These are phyloP conservation scores for Kregervanrija fluxuum DNA, from an alignment of 805 yeast species.

Conservation along the genomic window DNA sequence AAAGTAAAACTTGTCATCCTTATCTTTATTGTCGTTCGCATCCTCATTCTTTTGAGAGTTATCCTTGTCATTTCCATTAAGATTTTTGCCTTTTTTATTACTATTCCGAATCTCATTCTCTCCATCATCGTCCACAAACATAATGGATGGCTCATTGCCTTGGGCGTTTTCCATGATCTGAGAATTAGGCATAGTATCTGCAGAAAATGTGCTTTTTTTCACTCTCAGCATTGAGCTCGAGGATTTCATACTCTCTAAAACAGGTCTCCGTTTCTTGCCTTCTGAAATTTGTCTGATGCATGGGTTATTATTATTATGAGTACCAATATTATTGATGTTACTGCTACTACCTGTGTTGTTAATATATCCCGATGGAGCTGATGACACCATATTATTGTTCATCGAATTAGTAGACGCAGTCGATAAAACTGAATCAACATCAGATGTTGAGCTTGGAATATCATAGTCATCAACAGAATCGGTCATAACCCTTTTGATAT, in stretches of 20 bases:
- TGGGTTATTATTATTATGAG: too few relatives aligned
- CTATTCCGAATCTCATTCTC: background rate
- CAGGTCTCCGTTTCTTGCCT: slow-evolving; percentile 15
- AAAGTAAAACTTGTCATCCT: too few relatives aligned
- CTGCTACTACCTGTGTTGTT: background rate
- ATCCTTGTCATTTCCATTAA: background rate
- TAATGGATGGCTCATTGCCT: slow-evolving; percentile 59
- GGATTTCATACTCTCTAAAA: slow-evolving; percentile 15
- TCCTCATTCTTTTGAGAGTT: background rate
- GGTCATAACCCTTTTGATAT: slow-evolving; percentile 17
- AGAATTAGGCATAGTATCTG: slow-evolving; percentile 65
- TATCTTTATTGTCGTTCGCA: background rate
- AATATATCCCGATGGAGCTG: background rate
- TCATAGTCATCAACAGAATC: slow-evolving; percentile 23
- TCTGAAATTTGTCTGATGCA: slow-evolving; percentile 1
- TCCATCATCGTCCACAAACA: slow-evolving; percentile 43
- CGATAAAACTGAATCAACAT: slow-evolving; percentile 19
- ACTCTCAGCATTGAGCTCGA: slow-evolving; percentile 19
- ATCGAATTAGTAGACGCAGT: slow-evolving; percentile 6
- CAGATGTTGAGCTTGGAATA: slow-evolving; percentile 13
- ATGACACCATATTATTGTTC: background rate
- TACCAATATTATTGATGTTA: background rate
- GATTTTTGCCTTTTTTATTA: background rate
- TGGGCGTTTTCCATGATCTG: slow-evolving; percentile 60
- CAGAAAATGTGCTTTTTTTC: slow-evolving; percentile 34